These are phyloP conservation scores for Capronia epimyces DNA, from an alignment of 2,329 filamentous ascomycete genomes.

Conservation along the genomic window DNA sequence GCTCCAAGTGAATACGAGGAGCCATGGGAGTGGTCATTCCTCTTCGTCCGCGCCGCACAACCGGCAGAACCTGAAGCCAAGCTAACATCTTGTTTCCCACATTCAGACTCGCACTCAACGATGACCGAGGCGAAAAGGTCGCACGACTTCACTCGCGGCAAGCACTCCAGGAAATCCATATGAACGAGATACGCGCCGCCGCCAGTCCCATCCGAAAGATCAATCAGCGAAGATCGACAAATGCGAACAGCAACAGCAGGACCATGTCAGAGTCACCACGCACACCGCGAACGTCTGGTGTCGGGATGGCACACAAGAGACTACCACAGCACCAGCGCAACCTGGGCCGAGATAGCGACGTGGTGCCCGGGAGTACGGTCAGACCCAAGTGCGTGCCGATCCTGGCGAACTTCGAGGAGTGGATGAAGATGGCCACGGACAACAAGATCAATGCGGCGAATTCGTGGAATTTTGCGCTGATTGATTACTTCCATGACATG, in stretches of 20 bases:
- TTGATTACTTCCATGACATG: slow-evolving; percentile 99
- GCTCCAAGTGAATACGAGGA: not conserved
- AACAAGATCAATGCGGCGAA: slow-evolving; percentile 98
- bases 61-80: not conserved
- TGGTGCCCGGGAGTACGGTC: slow-evolving; percentile 16
- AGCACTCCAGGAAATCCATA: slow-evolving; percentile 80
- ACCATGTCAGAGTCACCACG: slow-evolving; percentile 51
- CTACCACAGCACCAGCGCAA: slow-evolving; percentile 2
- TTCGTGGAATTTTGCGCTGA: slow-evolving; percentile 99
- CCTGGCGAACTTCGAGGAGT: slow-evolving; percentile 96
- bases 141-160: slow-evolving; percentile 80
- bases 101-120: slow-evolving; percentile 83
- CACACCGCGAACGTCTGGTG: slow-evolving; percentile 48
- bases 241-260: slow-evolving; percentile 45
- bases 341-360: slow-evolving; percentile 14
- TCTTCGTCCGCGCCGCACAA: not conserved
- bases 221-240: slow-evolving; percentile 34
- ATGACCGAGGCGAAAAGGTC: slow-evolving; percentile 88
- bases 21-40: not conserved
- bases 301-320: slow-evolving; percentile 20
- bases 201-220: slow-evolving; percentile 66
- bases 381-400: slow-evolving; percentile 53
- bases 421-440: slow-evolving; percentile 99
- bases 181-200: slow-evolving; percentile 83
- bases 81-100: not conserved